Evolutionary conservation across 208 protist genomes (phyloP).

Genomic region (Tetramitus jugosus): DNA sequence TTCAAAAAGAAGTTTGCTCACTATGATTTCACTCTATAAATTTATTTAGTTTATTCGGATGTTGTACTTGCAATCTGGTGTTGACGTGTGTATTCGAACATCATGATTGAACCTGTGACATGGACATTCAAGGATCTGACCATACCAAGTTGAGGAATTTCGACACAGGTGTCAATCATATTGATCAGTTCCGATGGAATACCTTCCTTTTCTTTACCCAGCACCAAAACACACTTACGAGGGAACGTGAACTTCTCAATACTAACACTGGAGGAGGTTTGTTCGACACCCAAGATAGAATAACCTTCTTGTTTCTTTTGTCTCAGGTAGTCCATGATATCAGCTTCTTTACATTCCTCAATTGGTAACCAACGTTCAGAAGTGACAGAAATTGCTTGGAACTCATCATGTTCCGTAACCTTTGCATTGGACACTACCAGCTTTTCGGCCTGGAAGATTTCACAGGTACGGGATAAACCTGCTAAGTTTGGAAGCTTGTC

Average conservation of each 20-base stretch:
- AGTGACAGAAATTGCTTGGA: conserved; percentile 66
- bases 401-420: conserved; percentile 73
- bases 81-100: conserved; percentile 80
- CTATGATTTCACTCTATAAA: too few species aligned
- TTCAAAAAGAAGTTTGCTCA: too few species aligned
- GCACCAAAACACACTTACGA: conserved; percentile 53
- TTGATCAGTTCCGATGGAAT: conserved; percentile 64
- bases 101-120: conserved; percentile 68
- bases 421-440: conserved; percentile 57
- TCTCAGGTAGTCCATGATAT: conserved; percentile 53
- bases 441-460: conserved; percentile 69
- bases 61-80: too few species aligned
- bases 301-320: conserved; percentile 60
- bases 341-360: conserved; percentile 49
- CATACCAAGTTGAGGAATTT: conserved; percentile 77
- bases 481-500: conserved; percentile 76
- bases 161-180: conserved; percentile 68
- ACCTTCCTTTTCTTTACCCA: conserved; percentile 73
- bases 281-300: conserved; percentile 71
- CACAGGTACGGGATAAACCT: conserved; percentile 68
- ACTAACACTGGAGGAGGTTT: conserved; percentile 64
- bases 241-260: conserved; percentile 61
- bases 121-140: conserved; percentile 78
- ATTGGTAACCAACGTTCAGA: conserved; percentile 75
- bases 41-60: too few species aligned